Evolutionary conservation across 139 green algal genomes (phyloP).

Genomic region (Coelastrella sp.): DNA sequence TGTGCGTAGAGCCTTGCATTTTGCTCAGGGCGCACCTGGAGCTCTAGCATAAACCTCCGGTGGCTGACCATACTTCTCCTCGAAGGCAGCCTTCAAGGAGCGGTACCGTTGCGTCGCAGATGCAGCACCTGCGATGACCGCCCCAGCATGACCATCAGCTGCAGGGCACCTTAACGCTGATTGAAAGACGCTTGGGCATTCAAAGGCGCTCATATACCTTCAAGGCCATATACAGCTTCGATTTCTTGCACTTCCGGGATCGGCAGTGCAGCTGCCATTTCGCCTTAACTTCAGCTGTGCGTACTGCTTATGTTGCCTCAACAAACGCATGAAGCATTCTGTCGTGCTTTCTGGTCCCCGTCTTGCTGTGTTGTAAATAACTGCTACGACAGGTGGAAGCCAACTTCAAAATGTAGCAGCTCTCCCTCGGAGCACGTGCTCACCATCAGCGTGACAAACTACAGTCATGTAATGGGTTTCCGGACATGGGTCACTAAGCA

Average conservation of each 20-base stretch:
- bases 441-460: too few species aligned
- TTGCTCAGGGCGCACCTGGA: constrained; percentile 61
- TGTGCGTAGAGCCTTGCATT: not conserved
- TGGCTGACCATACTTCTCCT: constrained; percentile 58
- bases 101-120: constrained; percentile 49
- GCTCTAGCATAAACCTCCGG: constrained; percentile 76
- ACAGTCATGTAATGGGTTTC: too few species aligned
- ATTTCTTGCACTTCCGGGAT: constrained; percentile 53
- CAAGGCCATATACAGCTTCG: constrained; percentile 61
- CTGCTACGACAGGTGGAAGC: too few species aligned
- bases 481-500: too few species aligned
- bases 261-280: constrained; percentile 19
- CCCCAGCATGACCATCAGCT: not conserved
- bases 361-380: too few species aligned
- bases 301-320: too few species aligned
- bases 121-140: not conserved
- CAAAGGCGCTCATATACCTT: constrained; percentile 50
- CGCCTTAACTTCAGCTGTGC: not conserved
- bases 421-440: too few species aligned
- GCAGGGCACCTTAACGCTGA: not conserved
- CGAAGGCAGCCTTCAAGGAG: constrained; percentile 65
- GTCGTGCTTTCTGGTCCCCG: too few species aligned
- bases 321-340: too few species aligned
- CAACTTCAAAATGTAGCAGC: too few species aligned
- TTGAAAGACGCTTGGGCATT: not conserved